Conservation (phyloP, 257 asterid species). For the Lavandula angustifolia region DNA sequence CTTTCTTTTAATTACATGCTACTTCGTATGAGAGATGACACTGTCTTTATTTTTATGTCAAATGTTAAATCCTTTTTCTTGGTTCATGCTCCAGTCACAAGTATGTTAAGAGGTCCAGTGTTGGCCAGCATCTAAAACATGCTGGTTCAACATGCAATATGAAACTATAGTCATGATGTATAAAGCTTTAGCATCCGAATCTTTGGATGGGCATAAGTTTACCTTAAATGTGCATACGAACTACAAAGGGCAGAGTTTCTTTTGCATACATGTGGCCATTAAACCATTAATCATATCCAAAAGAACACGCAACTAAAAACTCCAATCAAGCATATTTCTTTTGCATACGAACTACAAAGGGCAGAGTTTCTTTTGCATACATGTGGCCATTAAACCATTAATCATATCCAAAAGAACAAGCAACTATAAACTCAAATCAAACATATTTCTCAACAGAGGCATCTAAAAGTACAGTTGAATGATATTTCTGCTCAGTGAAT, state of each 20-base stretch:
- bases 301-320: conserved; percentile 21
- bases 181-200: conserved; percentile 6
- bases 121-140: neutral
- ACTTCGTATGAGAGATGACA: neutral
- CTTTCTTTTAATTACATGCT: neutral
- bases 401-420: conserved; percentile 27
- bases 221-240: neutral
- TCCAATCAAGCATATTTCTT: neutral
- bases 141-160: conserved; percentile 11
- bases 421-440: neutral
- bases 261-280: conserved; percentile 16
- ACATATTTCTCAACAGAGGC: conserved; percentile 3
- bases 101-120: neutral
- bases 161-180: conserved; percentile 10
- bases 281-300: conserved; percentile 13
- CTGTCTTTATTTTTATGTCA: neutral
- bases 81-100: conserved; percentile 12
- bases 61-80: neutral
- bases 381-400: conserved; percentile 3
- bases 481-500: neutral
- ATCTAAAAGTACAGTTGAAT: conserved; percentile 14
- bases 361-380: conserved; percentile 17
- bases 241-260: neutral
- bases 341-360: neutral
- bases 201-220: neutral